Evolutionary conservation across 768 basidiomycete species (phyloP), one percentile per base, ranked within the genome.

Genomic region (Cytidiella melzeri): DNA sequence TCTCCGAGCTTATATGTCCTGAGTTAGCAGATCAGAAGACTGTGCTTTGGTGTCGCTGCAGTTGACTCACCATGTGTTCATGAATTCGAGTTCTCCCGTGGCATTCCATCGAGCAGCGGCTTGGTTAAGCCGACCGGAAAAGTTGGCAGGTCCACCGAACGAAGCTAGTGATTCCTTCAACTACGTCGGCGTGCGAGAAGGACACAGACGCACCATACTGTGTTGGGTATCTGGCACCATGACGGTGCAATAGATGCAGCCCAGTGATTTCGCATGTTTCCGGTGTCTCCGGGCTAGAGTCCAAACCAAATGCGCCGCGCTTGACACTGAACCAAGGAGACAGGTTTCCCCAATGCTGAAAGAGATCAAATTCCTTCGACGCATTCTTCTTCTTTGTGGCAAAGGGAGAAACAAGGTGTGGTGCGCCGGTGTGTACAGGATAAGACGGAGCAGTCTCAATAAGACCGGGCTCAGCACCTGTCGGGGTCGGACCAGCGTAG

Each of bases 1-100:
- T 84, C 83, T 12, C 93, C 94, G 2, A 97, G 79, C 57, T 88
- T 87, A 67, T 92, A 94, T 4, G 85, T 83, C 93, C 89, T 90
- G 54, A 11, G n/a, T n/a, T 46, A 23, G 30, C 39, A 27, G 36
- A 23, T 41, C 19, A 23, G 3, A 28, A 13, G 5, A 23, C 20
- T 19, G 26, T 5, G 18, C 5, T 9, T 4, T 5, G 21, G 19
- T 19, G 15, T 28, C 18, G 46, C 37, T n/a, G n/a, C 50, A 43
- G 39, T 26, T 58, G 55, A 62, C 77, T 28, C 41, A 87, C 92
- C 92, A 96, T 24, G 76, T 74, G 60, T 92, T 91, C 69, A 96
- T 67, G 62, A 95, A 96, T 0, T 71, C 62, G 13, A 95, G 65
- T 3, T 77, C 69, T 0, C 84, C 90, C 1, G 72, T 72, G 0